These are phyloP conservation scores for Basidiobolus meristosporus DNA, from an alignment of 371 early-diverging fungal species.

Conservation along the genomic window DNA sequence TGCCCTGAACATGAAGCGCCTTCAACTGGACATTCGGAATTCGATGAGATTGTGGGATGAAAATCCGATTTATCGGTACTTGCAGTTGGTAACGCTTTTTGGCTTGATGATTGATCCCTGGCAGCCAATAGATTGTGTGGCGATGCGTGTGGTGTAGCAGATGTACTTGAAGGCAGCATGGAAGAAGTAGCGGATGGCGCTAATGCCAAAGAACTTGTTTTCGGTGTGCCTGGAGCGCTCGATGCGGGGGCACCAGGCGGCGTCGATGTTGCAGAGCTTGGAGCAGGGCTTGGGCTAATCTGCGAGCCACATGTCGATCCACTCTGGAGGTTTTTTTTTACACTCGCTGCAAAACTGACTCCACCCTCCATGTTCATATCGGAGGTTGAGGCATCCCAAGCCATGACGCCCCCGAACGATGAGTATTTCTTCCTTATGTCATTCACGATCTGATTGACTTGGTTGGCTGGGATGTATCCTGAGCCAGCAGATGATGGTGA, in stretches of 20 bases:
- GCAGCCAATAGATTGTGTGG: too few relatives aligned
- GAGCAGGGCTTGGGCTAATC: background rate
- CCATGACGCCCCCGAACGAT: conserved; percentile 43
- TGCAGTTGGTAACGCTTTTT: background rate
- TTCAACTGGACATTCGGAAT: conserved; percentile 1
- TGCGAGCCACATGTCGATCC: background rate
- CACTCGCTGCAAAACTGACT: background rate
- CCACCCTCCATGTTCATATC: background rate
- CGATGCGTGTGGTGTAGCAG: too few relatives aligned
- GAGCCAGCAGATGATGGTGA: conserved; percentile 26
- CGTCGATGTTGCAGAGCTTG: too few relatives aligned
- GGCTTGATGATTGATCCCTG: too few relatives aligned
- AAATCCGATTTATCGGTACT: background rate
- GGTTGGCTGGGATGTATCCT: conserved; percentile 19
- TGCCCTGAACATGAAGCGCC: background rate
- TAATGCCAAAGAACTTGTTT: too few relatives aligned
- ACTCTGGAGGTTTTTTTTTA: background rate
- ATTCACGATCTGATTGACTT: conserved; percentile 16
- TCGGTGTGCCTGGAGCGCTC: too few relatives aligned
- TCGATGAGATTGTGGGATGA: too few relatives aligned
- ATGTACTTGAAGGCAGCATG: too few relatives aligned
- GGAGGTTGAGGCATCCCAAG: conserved; percentile 27
- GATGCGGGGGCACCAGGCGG: too few relatives aligned
- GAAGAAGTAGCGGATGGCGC: too few relatives aligned
- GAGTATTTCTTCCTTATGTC: conserved; percentile 10